Evolutionary conservation across 495 filamentous ascomycete genomes (phyloP).

Genomic region (Pseudoneurospora amorphoporcata): DNA sequence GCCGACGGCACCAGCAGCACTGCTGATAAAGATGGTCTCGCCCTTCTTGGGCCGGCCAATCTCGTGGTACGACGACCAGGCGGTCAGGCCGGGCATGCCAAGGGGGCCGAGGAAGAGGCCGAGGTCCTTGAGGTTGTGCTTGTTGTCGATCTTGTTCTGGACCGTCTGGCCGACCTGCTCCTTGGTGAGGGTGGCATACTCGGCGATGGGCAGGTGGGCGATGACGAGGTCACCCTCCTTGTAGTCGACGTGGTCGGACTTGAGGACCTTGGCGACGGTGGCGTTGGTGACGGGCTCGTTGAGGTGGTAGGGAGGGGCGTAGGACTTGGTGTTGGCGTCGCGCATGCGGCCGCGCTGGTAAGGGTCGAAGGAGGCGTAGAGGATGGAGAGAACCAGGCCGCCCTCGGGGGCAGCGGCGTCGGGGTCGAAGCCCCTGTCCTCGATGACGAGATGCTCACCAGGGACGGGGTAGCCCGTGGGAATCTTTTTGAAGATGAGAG

Average conservation of each 20-base stretch:
- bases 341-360: slow-evolving; percentile 71
- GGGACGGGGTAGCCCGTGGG: slow-evolving; percentile 58
- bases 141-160: slow-evolving; percentile 45
- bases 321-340: slow-evolving; percentile 43
- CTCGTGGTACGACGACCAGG: slow-evolving; percentile 68
- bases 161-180: slow-evolving; percentile 12
- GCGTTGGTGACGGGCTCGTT: slow-evolving; percentile 47
- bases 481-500: slow-evolving; percentile 64
- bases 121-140: slow-evolving; percentile 47
- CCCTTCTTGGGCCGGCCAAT: slow-evolving; percentile 81
- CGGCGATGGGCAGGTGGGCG: slow-evolving; percentile 48
- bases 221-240: slow-evolving; percentile 57
- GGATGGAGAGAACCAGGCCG: slow-evolving; percentile 61
- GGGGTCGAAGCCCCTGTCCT: slow-evolving; percentile 56
- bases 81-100: slow-evolving; percentile 83
- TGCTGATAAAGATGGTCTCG: slow-evolving; percentile 78
- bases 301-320: slow-evolving; percentile 47
- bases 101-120: slow-evolving; percentile 60
- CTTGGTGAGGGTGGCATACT: slow-evolving; percentile 44
- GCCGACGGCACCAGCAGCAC: slow-evolving; percentile 76
- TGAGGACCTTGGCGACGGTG: slow-evolving; percentile 52
- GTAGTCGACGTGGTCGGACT: slow-evolving; percentile 52
- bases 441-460: slow-evolving; percentile 65
- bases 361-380: slow-evolving; percentile 78
- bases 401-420: slow-evolving; percentile 52